Percentiles rank a stretch among this genome's conserved stretches.
Evolutionary conservation across 148 eudicot genomes (phyloP).

Genomic region (Dysphania ambrosioides): DNA sequence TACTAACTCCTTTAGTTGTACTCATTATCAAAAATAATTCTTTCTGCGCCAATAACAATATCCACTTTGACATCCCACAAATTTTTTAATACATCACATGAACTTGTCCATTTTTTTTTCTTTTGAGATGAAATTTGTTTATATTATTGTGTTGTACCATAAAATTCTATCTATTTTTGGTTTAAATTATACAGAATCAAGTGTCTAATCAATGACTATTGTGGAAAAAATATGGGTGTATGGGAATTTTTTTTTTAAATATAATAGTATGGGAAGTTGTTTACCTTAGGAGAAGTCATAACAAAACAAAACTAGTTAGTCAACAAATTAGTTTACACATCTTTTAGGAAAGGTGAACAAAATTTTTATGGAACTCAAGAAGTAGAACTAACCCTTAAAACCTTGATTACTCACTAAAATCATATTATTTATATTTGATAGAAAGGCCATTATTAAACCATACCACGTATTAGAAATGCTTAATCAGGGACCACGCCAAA

Average conservation of each 20-base stretch:
- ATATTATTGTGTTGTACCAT: not conserved
- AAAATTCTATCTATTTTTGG: not conserved
- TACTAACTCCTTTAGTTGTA: not conserved
- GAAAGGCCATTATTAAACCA: not conserved
- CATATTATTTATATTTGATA: not conserved
- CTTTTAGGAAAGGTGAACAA: not conserved
- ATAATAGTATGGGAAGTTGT: too few relatives aligned
- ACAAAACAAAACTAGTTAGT: too few relatives aligned
- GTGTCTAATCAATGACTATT: not conserved
- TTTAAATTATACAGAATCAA: not conserved
- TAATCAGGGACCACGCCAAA: not conserved
- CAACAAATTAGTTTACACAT: not conserved
- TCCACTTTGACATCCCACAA: not conserved
- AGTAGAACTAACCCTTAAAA: not conserved
- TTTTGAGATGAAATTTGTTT: too few relatives aligned
- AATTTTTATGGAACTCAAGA: not conserved
- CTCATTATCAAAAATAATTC: too few relatives aligned
- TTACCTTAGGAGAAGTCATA: too few relatives aligned
- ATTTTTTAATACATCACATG: not conserved
- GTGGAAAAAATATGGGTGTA: not conserved
- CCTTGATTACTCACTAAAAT: not conserved
- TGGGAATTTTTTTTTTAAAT: too few relatives aligned
- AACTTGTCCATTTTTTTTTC: not conserved
- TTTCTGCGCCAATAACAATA: not conserved
- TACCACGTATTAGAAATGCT: not conserved